Base-by-base conservation (phyloP, 2,329 filamentous ascomycete species). In the Neonectria hederae region DNA sequence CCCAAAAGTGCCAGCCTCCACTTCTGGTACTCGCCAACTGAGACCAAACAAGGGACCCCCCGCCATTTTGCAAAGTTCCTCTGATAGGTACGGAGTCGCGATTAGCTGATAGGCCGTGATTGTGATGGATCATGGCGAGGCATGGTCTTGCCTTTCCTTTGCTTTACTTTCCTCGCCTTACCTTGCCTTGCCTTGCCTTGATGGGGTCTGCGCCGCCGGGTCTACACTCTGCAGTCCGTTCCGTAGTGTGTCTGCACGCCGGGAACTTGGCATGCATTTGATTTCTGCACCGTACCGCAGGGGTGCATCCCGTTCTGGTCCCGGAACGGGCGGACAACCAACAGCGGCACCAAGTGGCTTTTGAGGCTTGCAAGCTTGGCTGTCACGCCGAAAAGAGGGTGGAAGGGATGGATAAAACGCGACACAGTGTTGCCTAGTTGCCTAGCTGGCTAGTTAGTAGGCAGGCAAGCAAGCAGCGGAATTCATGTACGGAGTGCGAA, bases 21-120 rank as follows among this genome's bases (percentile, higher is more conserved):
- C 21, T n/a, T n/a, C 35, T n/a, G 14, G 35, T n/a, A 17, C 35
- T 26, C 42, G 22, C 54, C 35, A 49, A 35, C 24, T n/a, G 55
- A 58, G 32, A 21, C 45, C 21, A 42, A 17, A 17, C 56, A 38
- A 14, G 32, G 45, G 3, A 1, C 14, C 13, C 46, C 46, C 14
- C 24, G 45, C 46, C 46, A 13, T 22, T 51, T 45, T 46, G 56
- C 35, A 57, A 56, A 52, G 38, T 51, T 59, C 54, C 24, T n/a
- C 14, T 54, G 19, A n/a, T 8, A 42, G 14, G 35, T 38, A 38
- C 32, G 5, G 17, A 35, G 13, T 35, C 3, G 32, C 14, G 35
- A n/a, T 38, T 38, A 14, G 7, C 22, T 11, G 30, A 32, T 32
- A 32, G 46, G 55, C n/a, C 24, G 19, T 53, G 56, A 26, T 35